Evolutionary conservation across 2,329 filamentous ascomycete genomes (phyloP).

Genomic region (Coniochaeta prunicola): DNA sequence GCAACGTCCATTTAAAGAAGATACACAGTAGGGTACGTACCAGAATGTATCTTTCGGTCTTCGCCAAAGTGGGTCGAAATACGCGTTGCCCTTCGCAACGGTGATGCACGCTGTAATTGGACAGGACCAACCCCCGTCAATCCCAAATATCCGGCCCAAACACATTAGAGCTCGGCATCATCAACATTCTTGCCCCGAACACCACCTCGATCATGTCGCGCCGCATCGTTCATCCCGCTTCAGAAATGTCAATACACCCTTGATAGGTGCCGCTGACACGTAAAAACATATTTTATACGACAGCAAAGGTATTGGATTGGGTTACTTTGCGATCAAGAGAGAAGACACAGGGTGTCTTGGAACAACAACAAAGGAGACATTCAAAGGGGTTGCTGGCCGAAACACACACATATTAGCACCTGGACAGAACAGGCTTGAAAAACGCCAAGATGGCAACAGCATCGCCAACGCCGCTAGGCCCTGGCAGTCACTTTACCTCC

Average conservation of each 20-base stretch:
- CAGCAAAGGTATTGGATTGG: constrained; percentile 1
- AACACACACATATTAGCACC: constrained; percentile 1
- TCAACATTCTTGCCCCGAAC: constrained; percentile 4
- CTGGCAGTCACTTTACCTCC: constrained; percentile 34
- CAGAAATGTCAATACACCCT: constrained; percentile 23
- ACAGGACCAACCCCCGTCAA: not conserved
- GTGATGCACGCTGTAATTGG: not conserved
- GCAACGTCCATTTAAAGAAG: not conserved
- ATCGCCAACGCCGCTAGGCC: constrained; percentile 49
- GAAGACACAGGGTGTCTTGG: constrained; percentile 5
- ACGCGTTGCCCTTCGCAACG: constrained; percentile 1
- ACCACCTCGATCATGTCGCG: constrained; percentile 15
- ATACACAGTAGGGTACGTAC: no score
- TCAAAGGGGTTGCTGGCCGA: constrained; percentile 22
- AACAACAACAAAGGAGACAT: constrained; percentile 18
- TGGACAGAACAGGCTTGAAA: not conserved
- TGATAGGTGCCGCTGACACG: constrained; percentile 32
- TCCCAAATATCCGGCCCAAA: constrained; percentile 13
- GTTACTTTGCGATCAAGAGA: not conserved
- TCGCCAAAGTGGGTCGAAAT: not conserved
- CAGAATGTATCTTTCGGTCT: not conserved
- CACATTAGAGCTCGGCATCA: not conserved
- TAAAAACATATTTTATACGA: constrained; percentile 27
- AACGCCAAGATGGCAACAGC: constrained; percentile 37
- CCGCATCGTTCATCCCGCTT: constrained; percentile 27